These are phyloP conservation scores for Nevesoporus exiguus DNA, from an alignment of 768 basidiomycete species.

Conservation along the genomic window DNA sequence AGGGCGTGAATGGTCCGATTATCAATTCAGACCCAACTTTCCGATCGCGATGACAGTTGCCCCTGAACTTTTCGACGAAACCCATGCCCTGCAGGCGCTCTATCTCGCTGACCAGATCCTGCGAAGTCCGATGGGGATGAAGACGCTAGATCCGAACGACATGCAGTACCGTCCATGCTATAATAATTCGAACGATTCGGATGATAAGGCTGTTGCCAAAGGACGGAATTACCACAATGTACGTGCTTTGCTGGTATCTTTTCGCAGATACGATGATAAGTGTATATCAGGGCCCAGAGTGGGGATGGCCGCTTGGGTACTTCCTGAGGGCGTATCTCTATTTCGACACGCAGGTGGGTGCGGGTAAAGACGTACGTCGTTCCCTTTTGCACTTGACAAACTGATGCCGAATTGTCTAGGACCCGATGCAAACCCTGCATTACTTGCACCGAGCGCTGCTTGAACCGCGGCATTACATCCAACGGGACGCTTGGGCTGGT, in stretches of 20 bases:
- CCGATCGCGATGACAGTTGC: constrained; percentile 97
- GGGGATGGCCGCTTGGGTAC: constrained; percentile 95
- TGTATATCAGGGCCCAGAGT: constrained; percentile 72
- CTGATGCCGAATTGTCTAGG: constrained; percentile 40
- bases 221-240: constrained; percentile 95
- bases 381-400: background rate
- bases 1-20: constrained; percentile 94
- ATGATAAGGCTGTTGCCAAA: constrained; percentile 82
- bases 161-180: constrained; percentile 88
- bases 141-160: constrained; percentile 86
- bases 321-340: constrained; percentile 90
- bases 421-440: constrained; percentile 69
- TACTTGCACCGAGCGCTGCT: constrained; percentile 74
- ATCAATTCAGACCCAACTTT: constrained; percentile 92
- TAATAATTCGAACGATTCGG: constrained; percentile 90
- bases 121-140: constrained; percentile 92
- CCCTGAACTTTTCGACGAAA: constrained; percentile 85
- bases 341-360: constrained; percentile 73
- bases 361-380: constrained; percentile 59
- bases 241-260: constrained; percentile 17
- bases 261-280: constrained; percentile 13
- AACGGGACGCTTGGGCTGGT: constrained; percentile 85
- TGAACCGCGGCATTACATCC: constrained; percentile 67
- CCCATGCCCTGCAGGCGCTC: constrained; percentile 77
- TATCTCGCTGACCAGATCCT: constrained; percentile 77